phyloP scores from a whole-genome alignment of 345 rosid genomes.

The Cardiospermum halicacabum region DNA sequence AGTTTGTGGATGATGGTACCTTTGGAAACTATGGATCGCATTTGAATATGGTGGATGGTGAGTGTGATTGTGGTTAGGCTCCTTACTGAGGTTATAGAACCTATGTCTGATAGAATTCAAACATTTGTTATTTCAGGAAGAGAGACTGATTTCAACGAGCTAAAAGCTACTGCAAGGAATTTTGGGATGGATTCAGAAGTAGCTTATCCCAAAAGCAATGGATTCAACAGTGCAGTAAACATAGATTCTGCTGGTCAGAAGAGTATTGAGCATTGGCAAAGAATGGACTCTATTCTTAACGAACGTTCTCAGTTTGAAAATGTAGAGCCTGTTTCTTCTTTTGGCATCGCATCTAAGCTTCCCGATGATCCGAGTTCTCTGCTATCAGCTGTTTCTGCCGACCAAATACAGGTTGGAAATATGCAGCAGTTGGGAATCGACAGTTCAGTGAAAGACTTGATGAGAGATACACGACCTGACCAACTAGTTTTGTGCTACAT shows the following conservation, averaged over 20 bases:
- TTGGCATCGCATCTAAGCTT: conserved; percentile 26
- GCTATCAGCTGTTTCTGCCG: conserved; percentile 22
- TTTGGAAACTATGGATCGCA: conserved; percentile 16
- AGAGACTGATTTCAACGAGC: conserved; percentile 19
- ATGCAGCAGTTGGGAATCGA: conserved; percentile 12
- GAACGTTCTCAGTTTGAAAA: conserved; percentile 15
- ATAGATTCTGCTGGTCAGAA: conserved; percentile 11
- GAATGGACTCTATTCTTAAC: conserved; percentile 15
- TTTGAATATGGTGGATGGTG: conserved; percentile 18
- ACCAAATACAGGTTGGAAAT: conserved; percentile 17
- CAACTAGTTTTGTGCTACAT: conserved; percentile 64
- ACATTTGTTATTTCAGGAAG: conserved; percentile 17
- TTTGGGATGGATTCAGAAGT: conserved; percentile 5
- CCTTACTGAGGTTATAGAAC: too few relatives aligned
- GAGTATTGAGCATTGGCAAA: conserved; percentile 22
- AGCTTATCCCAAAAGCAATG: conserved; percentile 6
- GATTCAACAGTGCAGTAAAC: conserved; percentile 18
- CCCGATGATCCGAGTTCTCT: conserved; percentile 40
- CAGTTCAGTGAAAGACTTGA: conserved; percentile 18
- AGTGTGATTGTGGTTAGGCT: conserved; percentile 6
- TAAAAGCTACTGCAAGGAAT: conserved; percentile 11
- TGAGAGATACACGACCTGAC: conserved; percentile 35
- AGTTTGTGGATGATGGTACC: conserved; percentile 13
- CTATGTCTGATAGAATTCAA: neutral
- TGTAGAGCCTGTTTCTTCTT: conserved; percentile 15